phyloP scores from a whole-genome alignment of 768 basidiomycete genomes.

The Nidularia pulvinata region DNA sequence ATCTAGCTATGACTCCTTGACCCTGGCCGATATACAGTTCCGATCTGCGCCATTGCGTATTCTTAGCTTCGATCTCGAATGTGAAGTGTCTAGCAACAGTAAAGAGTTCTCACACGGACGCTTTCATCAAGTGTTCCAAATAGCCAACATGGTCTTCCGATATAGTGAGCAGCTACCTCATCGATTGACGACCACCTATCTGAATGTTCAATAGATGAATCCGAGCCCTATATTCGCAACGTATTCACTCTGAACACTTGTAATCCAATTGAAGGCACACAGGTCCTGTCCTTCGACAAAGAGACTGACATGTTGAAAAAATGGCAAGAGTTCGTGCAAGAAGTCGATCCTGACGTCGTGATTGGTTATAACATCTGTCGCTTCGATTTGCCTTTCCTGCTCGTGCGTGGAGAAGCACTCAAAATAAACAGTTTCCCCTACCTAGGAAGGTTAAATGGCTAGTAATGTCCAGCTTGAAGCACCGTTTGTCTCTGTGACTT shows the following conservation, averaged over 20 bases:
- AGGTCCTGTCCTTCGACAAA: constrained; percentile 78
- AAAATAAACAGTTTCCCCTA: too few species aligned
- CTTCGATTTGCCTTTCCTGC: constrained; percentile 93
- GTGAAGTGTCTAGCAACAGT: constrained; percentile 85
- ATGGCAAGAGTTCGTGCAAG: constrained; percentile 85
- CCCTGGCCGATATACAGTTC: constrained; percentile 50
- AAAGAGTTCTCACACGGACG: constrained; percentile 75
- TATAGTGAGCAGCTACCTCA: constrained; percentile 79
- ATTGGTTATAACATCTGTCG: constrained; percentile 93
- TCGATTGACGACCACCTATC: background rate
- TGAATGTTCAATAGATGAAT: constrained; percentile 56
- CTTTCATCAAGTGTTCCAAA: constrained; percentile 91
- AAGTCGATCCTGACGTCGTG: constrained; percentile 91
- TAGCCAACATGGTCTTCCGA: constrained; percentile 94
- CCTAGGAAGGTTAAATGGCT: too few species aligned
- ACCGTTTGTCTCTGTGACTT: too few species aligned
- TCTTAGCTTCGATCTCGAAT: constrained; percentile 96
- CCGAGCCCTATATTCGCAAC: constrained; percentile 87
- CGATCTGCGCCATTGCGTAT: constrained; percentile 88
- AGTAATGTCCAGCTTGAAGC: too few species aligned
- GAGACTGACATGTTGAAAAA: constrained; percentile 70
- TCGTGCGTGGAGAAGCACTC: constrained; percentile 22
- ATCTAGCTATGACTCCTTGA: background rate
- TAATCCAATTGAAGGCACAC: constrained; percentile 87
- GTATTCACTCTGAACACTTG: constrained; percentile 93